Evolutionary conservation across 179 eudicot species (phyloP).

Genomic region (Silene vulgaris): DNA sequence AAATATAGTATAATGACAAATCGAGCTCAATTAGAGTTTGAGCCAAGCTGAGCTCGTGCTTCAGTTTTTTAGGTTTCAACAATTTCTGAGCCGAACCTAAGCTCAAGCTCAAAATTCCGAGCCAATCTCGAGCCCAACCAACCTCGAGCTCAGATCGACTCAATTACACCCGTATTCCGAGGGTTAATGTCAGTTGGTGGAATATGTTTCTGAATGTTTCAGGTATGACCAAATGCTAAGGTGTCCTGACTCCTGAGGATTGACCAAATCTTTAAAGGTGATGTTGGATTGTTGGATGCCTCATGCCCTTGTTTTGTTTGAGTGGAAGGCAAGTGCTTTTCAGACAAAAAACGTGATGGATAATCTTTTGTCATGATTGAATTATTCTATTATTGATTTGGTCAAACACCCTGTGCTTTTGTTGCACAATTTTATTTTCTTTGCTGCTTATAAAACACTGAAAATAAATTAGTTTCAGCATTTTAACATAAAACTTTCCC

Average conservation of each 20-base stretch:
- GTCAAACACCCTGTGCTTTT: slow-evolving; percentile 5
- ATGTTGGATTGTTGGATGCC: neutral
- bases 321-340: slow-evolving; percentile 31
- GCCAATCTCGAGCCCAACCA: too few relatives aligned
- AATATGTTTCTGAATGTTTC: slow-evolving; percentile 12
- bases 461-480: neutral
- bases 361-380: slow-evolving; percentile 9
- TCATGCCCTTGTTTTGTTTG: slow-evolving; percentile 9
- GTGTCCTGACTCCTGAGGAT: slow-evolving; percentile 21
- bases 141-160: too few relatives aligned
- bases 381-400: neutral
- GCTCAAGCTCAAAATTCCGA: too few relatives aligned
- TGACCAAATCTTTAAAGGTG: slow-evolving; percentile 14
- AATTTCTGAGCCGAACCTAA: too few relatives aligned
- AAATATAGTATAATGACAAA: too few relatives aligned
- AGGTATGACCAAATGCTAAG: slow-evolving; percentile 15
- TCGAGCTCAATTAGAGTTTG: too few relatives aligned
- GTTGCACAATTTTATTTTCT: neutral
- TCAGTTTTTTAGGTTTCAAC: too few relatives aligned
- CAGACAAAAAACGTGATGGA: slow-evolving; percentile 19
- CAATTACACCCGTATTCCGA: too few relatives aligned
- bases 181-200: too few relatives aligned
- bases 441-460: neutral
- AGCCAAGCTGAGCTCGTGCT: too few relatives aligned
- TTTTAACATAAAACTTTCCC: neutral